phyloP scores from a whole-genome alignment of 1,139 yeast genomes.

The Blastobotrys capitulatus region DNA sequence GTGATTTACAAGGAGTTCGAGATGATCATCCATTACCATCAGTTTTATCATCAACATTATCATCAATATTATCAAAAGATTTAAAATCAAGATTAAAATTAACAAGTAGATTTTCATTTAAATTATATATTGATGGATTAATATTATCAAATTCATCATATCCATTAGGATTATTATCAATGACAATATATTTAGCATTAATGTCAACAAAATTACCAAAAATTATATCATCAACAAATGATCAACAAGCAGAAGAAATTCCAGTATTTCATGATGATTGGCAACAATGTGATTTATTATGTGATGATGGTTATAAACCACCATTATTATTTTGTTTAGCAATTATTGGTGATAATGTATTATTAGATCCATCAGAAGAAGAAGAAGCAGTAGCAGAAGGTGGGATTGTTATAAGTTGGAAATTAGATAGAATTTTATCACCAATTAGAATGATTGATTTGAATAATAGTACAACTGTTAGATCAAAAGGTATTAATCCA shows the following conservation, averaged over 20 bases:
- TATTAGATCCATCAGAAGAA: conserved; percentile 75
- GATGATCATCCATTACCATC: conserved; percentile 33
- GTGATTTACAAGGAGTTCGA: conserved; percentile 47
- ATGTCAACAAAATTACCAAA: conserved; percentile 73
- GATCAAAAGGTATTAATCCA: conserved; percentile 25
- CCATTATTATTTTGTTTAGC: conserved; percentile 76
- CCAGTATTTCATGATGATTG: conserved; percentile 91
- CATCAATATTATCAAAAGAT: conserved; percentile 24
- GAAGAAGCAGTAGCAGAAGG: conserved; percentile 86
- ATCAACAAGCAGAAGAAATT: conserved; percentile 60
- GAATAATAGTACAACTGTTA: conserved; percentile 9
- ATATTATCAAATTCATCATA: conserved; percentile 63
- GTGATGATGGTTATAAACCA: conserved; percentile 47
- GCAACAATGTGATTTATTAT: conserved; percentile 51
- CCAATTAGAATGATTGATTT: conserved; percentile 34
- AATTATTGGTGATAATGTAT: conserved; percentile 59
- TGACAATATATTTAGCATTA: conserved; percentile 75
- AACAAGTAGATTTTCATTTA: conserved; percentile 69
- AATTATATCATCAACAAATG: conserved; percentile 57
- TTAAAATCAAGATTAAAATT: conserved; percentile 44
- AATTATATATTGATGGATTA: conserved; percentile 71
- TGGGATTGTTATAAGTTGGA: conserved; percentile 70
- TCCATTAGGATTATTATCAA: conserved; percentile 72
- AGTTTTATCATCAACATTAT: conserved; percentile 41
- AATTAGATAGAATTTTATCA: conserved; percentile 51